Conservation (phyloP, 495 filamentous ascomycete species). For the Xylaria longipes region DNA sequence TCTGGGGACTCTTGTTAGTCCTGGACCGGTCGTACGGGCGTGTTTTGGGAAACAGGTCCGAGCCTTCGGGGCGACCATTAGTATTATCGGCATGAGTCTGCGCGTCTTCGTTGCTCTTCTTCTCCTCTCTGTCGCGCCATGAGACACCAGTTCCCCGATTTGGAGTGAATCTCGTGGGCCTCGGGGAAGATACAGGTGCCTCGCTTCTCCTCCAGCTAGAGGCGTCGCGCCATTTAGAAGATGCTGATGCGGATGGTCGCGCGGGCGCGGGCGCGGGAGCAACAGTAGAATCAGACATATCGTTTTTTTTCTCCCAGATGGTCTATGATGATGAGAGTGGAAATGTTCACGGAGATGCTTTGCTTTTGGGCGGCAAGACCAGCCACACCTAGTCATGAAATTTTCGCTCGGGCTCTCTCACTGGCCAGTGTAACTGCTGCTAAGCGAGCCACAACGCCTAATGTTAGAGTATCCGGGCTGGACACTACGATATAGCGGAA, state of each 20-base stretch:
- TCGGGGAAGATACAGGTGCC: slow-evolving; percentile 9
- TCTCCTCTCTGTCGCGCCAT: slow-evolving; percentile 24
- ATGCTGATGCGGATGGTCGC: neutral
- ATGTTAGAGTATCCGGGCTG: neutral
- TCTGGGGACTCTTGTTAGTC: slow-evolving; percentile 26
- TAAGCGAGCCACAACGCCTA: slow-evolving; percentile 19
- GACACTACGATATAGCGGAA: slow-evolving; percentile 3
- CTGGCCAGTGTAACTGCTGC: neutral
- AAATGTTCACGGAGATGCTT: neutral
- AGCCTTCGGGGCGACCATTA: neutral
- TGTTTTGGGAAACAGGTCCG: slow-evolving; percentile 9
- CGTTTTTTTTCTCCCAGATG: neutral
- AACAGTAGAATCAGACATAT: slow-evolving; percentile 18
- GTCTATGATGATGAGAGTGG: neutral
- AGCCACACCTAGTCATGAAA: slow-evolving; percentile 23
- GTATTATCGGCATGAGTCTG: slow-evolving; percentile 12
- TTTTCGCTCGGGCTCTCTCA: slow-evolving; percentile 19
- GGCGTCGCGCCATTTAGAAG: slow-evolving; percentile 25
- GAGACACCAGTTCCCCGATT: slow-evolving; percentile 11
- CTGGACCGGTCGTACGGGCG: slow-evolving; percentile 30
- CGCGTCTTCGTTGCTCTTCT: neutral
- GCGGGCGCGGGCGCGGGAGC: slow-evolving; percentile 11
- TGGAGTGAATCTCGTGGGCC: slow-evolving; percentile 10
- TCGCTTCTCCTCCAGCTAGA: slow-evolving; percentile 25
- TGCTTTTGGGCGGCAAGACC: slow-evolving; percentile 9